Conservation (phyloP, 805 yeast species). For the Zygoascus ofunaensis region DNA sequence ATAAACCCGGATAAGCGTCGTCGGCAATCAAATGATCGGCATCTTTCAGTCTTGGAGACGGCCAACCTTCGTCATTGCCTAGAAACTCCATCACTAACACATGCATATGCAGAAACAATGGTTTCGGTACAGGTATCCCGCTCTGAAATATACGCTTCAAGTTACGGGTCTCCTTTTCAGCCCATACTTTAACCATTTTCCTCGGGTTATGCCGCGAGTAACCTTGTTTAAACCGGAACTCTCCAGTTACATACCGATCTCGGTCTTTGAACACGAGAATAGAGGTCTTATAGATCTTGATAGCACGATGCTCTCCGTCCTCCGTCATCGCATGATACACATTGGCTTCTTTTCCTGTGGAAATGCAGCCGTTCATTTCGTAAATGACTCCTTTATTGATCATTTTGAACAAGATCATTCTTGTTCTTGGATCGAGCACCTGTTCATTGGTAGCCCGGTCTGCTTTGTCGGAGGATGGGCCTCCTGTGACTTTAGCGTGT, state of each 20-base stretch:
- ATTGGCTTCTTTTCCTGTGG: conserved; percentile 98
- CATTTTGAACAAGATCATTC: conserved; percentile 70
- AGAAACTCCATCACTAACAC: conserved; percentile 92
- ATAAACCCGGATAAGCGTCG: conserved; percentile 57
- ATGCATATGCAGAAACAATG: conserved; percentile 78
- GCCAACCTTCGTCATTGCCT: conserved; percentile 66
- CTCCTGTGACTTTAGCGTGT: conserved; percentile 13
- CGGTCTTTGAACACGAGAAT: conserved; percentile 95
- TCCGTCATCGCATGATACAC: conserved; percentile 68
- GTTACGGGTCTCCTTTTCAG: conserved; percentile 93
- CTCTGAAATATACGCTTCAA: conserved; percentile 67
- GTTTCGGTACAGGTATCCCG: conserved; percentile 92
- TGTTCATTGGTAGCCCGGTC: conserved; percentile 96
- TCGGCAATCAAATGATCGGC: conserved; percentile 49
- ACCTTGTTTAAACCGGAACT: conserved; percentile 82
- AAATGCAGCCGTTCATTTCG: conserved; percentile 83
- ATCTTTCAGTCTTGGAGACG: conserved; percentile 84
- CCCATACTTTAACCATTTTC: conserved; percentile 97
- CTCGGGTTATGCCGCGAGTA: conserved; percentile 82
- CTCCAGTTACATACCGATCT: conserved; percentile 94
- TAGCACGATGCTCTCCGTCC: conserved; percentile 53
- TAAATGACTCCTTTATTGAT: conserved; percentile 77
- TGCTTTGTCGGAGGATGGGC: conserved; percentile 52
- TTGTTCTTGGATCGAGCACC: conserved; percentile 90
- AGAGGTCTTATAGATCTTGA: conserved; percentile 92